Percentiles rank a stretch among this genome's conserved stretches.
phyloP scores from a whole-genome alignment of 2,329 filamentous ascomycete species.

The Calonectria hawksworthii region DNA sequence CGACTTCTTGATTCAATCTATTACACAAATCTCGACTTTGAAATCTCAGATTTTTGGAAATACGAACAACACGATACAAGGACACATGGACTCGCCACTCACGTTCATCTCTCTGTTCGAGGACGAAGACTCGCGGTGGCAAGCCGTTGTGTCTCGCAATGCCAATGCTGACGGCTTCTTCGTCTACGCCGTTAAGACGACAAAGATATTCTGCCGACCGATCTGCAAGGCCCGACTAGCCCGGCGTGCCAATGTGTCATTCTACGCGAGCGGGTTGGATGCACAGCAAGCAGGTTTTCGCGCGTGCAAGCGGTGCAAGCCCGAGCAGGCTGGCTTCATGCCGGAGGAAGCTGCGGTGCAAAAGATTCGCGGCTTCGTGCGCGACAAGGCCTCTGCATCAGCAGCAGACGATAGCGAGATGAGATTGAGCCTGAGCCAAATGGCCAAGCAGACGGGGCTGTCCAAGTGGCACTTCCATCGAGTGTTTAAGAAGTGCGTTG shows the following conservation, averaged over 20 bases:
- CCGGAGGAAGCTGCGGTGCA: conserved; percentile 59
- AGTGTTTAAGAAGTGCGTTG: conserved; percentile 68
- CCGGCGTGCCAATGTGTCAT: conserved; percentile 71
- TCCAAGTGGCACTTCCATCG: conserved; percentile 72
- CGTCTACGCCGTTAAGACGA: conserved; percentile 60
- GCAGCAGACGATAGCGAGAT: conserved; percentile 27
- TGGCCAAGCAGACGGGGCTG: conserved; percentile 65
- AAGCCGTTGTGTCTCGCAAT: conserved; percentile 52
- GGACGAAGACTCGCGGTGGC: conserved; percentile 53
- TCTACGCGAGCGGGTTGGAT: conserved; percentile 61
- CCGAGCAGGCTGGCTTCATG: conserved; percentile 55
- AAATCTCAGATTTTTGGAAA: background rate
- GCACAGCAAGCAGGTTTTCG: conserved; percentile 66
- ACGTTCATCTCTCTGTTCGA: conserved; percentile 36
- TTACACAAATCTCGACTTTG: background rate
- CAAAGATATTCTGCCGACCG: conserved; percentile 71
- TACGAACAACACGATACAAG: background rate
- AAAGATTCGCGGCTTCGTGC: conserved; percentile 54
- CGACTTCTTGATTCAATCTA: background rate
- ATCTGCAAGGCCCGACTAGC: conserved; percentile 73
- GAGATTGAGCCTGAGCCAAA: conserved; percentile 55
- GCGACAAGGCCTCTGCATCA: conserved; percentile 42
- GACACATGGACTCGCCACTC: background rate
- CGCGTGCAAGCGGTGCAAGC: conserved; percentile 71
- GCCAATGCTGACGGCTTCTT: conserved; percentile 55